phyloP scores from a whole-genome alignment of 2,329 filamentous ascomycete species.

The Ophiostoma quercus region DNA sequence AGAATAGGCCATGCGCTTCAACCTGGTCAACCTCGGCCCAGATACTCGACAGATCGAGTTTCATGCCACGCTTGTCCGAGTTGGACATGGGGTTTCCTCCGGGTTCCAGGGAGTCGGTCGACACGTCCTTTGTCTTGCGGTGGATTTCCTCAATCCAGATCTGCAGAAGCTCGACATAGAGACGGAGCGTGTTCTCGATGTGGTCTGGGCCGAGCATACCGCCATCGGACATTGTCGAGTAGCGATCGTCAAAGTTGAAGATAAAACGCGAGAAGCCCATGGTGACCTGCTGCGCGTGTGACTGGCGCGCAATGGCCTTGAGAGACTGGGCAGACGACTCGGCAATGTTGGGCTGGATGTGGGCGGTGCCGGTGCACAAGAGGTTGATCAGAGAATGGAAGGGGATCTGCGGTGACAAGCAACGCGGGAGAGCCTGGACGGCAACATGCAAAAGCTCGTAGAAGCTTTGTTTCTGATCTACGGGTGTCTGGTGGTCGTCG shows the following conservation, averaged over 20 bases:
- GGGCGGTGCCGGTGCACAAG: constrained; percentile 91
- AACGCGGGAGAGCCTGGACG: constrained; percentile 91
- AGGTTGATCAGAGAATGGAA: constrained; percentile 93
- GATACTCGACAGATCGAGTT: constrained; percentile 79
- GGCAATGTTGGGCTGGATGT: constrained; percentile 89
- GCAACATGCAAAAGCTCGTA: constrained; percentile 94
- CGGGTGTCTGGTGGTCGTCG: constrained; percentile 66
- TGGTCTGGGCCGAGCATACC: constrained; percentile 91
- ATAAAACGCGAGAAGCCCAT: constrained; percentile 97
- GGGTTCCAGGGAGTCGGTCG: constrained; percentile 59
- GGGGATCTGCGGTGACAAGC: constrained; percentile 81
- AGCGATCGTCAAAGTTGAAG: constrained; percentile 96
- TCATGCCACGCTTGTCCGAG: constrained; percentile 65
- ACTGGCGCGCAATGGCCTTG: constrained; percentile 90
- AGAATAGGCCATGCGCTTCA: constrained; percentile 94
- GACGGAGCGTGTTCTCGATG: constrained; percentile 84
- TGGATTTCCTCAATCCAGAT: constrained; percentile 98
- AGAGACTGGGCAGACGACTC: constrained; percentile 85
- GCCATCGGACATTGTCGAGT: constrained; percentile 96
- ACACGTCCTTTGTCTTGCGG: constrained; percentile 68
- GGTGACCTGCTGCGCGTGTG: constrained; percentile 88
- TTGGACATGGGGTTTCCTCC: constrained; percentile 37
- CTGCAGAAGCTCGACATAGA: constrained; percentile 88
- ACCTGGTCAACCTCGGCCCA: constrained; percentile 95
- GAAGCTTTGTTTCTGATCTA: constrained; percentile 87